Conservation (phyloP, 2,329 filamentous ascomycete genomes). For the Cladophialophora carrionii region DNA sequence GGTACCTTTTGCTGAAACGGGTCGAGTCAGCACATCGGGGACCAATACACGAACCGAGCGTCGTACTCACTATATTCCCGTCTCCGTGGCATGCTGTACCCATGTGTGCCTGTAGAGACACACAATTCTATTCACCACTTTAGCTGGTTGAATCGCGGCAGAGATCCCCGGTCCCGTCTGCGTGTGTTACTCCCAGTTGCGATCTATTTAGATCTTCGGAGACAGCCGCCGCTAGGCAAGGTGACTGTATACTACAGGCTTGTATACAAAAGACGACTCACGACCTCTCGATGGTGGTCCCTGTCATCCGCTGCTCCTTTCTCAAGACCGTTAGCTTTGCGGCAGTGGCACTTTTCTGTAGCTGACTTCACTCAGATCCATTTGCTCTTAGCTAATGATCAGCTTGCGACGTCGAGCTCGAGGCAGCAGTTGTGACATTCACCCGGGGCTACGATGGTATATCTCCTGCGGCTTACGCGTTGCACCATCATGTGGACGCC, state of each 20-base stretch:
- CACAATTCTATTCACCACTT: not conserved
- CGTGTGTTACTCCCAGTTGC: not conserved
- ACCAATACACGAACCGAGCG: not conserved
- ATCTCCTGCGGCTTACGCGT: not conserved
- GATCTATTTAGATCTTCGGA: too few relatives aligned
- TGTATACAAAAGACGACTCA: too few relatives aligned
- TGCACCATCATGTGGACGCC: not conserved
- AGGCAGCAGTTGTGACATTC: too few relatives aligned
- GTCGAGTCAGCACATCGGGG: not conserved
- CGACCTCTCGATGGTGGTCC: too few relatives aligned
- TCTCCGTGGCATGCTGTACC: not conserved
- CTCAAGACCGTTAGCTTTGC: not conserved
- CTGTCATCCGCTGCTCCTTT: too few relatives aligned
- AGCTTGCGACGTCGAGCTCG: not conserved
- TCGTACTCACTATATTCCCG: not conserved
- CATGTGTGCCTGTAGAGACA: not conserved
- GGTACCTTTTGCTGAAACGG: not conserved
- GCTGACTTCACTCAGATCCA: not conserved
- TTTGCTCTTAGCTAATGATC: not conserved
- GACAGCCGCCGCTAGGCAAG: too few relatives aligned
- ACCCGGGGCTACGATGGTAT: not conserved
- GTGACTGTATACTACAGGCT: too few relatives aligned
- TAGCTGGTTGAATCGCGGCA: not conserved
- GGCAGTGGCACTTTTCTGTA: not conserved
- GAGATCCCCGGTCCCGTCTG: not conserved